A percentile compares a stretch with the other conserved stretches of the same genome.
Conservation (phyloP, 1,139 yeast species). For the Wickerhamomyces sp. region DNA sequence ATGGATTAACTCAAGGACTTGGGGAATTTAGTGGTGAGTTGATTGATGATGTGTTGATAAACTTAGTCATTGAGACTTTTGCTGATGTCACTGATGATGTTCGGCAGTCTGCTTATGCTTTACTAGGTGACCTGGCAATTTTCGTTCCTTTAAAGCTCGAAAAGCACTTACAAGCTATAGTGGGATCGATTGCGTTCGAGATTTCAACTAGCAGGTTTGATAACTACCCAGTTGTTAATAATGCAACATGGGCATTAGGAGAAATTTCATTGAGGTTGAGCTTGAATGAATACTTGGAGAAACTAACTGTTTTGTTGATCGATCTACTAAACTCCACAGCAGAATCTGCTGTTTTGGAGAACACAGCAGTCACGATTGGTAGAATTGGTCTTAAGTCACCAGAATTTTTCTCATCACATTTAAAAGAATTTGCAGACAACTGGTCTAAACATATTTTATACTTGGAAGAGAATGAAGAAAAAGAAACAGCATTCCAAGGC, state of each 20-base stretch:
- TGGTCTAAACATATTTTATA: constrained; percentile 69
- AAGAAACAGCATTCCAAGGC: constrained; percentile 75
- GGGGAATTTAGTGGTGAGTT: constrained; percentile 60
- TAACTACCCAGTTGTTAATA: constrained; percentile 68
- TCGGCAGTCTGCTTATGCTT: constrained; percentile 87
- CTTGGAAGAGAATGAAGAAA: constrained; percentile 73
- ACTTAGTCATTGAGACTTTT: constrained; percentile 63
- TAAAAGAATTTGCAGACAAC: constrained; percentile 50
- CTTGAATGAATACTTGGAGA: constrained; percentile 56
- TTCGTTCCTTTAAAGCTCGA: constrained; percentile 42
- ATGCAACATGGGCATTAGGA: constrained; percentile 93
- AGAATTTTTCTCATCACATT: constrained; percentile 51
- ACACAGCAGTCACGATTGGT: constrained; percentile 92
- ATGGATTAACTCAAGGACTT: constrained; percentile 89
- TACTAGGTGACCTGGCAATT: constrained; percentile 83
- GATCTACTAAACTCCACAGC: constrained; percentile 53
- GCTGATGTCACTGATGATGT: constrained; percentile 81
- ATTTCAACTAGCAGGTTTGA: constrained; percentile 39
- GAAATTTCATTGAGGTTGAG: constrained; percentile 70
- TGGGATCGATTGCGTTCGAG: constrained; percentile 67
- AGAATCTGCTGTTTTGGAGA: constrained; percentile 70
- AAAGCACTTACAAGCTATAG: constrained; percentile 54
- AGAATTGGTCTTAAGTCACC: constrained; percentile 71
- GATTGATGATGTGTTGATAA: constrained; percentile 49
- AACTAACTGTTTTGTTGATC: constrained; percentile 57